These are phyloP conservation scores for Diplosphaera chodatii DNA, from an alignment of 139 green algal species.

Conservation along the genomic window DNA sequence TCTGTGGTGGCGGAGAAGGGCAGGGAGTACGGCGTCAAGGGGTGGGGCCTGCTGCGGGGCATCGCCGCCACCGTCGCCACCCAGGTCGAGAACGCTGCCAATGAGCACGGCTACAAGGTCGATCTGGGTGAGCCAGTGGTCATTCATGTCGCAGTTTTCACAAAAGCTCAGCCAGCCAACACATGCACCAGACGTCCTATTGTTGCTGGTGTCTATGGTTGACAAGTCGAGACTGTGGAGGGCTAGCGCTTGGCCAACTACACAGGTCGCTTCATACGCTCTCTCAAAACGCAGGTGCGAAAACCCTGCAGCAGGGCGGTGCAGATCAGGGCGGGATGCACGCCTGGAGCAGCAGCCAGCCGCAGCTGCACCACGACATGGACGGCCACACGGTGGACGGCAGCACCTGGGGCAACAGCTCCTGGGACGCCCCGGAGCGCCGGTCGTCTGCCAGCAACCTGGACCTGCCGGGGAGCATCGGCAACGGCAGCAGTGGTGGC, in stretches of 20 bases:
- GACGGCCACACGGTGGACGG: constrained; percentile 3
- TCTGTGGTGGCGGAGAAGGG: constrained; percentile 31
- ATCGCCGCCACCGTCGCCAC: constrained; percentile 34
- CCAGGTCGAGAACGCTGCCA: constrained; percentile 31
- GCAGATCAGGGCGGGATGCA: not conserved
- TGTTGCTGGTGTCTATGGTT: no score
- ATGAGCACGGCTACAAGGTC: constrained; percentile 38
- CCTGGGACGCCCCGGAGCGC: not conserved
- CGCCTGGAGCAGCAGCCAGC: constrained; percentile 6
- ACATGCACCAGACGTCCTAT: no score
- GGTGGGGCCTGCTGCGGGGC: constrained; percentile 39
- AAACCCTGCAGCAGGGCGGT: not conserved
- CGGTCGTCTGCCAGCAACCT: not conserved
- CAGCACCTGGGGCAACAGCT: not conserved
- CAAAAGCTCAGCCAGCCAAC: no score
- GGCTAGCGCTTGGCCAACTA: no score
- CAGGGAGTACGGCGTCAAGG: constrained; percentile 36
- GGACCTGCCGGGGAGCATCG: not conserved
- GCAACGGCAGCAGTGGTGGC: no score
- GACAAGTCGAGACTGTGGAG: no score
- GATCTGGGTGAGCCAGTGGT: constrained; percentile 43
- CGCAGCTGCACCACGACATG: constrained; percentile 11
- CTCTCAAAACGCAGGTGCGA: no score
- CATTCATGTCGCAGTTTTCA: no score
- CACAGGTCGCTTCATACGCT: no score